These are phyloP conservation scores for Leccinum truebloodii DNA, from an alignment of 768 basidiomycete species.

Conservation along the genomic window DNA sequence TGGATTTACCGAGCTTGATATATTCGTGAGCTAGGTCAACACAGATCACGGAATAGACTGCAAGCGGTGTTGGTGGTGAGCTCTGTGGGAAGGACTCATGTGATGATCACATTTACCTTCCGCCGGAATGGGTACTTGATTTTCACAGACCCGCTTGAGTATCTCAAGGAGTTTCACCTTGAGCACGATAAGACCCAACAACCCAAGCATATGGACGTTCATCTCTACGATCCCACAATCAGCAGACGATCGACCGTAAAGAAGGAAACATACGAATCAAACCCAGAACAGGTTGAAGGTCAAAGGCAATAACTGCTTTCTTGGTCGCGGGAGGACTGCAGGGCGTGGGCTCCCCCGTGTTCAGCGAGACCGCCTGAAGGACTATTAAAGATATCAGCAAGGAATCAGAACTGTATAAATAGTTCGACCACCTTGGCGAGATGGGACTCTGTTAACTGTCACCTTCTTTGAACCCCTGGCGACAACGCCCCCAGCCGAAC, in stretches of 20 bases:
- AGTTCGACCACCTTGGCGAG: constrained; percentile 39
- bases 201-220: constrained; percentile 60
- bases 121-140: constrained; percentile 39
- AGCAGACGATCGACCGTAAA: background rate
- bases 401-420: background rate
- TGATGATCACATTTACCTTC: constrained; percentile 44
- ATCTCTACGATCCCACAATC: constrained; percentile 42
- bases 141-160: constrained; percentile 60
- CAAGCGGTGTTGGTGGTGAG: background rate
- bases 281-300: constrained; percentile 39
- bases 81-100: background rate
- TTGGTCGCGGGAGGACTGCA: constrained; percentile 3
- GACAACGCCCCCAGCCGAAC: background rate
- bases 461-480: constrained; percentile 15
- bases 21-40: constrained; percentile 81
- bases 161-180: constrained; percentile 70
- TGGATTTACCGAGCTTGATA: constrained; percentile 69
- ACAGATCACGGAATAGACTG: constrained; percentile 65
- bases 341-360: constrained; percentile 11
- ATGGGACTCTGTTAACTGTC: constrained; percentile 40
- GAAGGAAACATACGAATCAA: constrained; percentile 52
- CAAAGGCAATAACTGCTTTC: constrained; percentile 11
- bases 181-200: constrained; percentile 64
- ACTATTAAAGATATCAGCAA: constrained; percentile 6
- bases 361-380: constrained; percentile 19